Evolutionary conservation across 768 basidiomycete genomes (phyloP).

Genomic region (Sarcodon sp.): DNA sequence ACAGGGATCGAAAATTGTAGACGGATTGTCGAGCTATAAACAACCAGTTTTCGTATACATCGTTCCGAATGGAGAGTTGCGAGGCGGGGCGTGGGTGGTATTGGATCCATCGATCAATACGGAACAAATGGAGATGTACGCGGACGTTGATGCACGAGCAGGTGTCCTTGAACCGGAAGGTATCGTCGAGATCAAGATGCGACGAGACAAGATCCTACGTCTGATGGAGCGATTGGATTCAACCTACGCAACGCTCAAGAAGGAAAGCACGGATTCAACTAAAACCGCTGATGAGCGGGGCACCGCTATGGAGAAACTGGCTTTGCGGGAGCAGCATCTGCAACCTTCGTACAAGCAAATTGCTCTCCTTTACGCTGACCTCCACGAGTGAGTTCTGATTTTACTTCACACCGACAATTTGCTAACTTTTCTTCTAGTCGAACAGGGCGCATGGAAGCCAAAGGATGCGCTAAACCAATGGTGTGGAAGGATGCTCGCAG

Average conservation of each 20-base stretch:
- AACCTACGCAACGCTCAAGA: constrained; percentile 71
- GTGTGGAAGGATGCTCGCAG: constrained; percentile 86
- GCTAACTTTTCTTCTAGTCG: constrained; percentile 40
- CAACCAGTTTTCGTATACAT: constrained; percentile 98
- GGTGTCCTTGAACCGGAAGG: constrained; percentile 97
- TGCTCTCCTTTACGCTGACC: constrained; percentile 88
- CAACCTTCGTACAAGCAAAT: constrained; percentile 91
- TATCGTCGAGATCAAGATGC: constrained; percentile 95
- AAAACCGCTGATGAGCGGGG: constrained; percentile 68
- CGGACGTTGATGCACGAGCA: constrained; percentile 89
- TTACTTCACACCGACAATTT: not conserved
- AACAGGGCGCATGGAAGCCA: constrained; percentile 92
- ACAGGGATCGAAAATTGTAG: constrained; percentile 97
- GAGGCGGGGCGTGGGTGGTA: constrained; percentile 99
- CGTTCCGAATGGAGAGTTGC: constrained; percentile 95
- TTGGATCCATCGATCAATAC: constrained; percentile 96
- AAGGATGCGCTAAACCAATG: constrained; percentile 80
- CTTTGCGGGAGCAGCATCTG: constrained; percentile 66
- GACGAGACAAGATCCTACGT: constrained; percentile 79
- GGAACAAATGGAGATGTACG: constrained; percentile 99
- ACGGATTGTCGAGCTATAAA: constrained; percentile 93
- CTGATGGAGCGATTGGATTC: constrained; percentile 92
- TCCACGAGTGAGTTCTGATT: constrained; percentile 67
- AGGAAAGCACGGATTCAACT: constrained; percentile 60
- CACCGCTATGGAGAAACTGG: constrained; percentile 51